Percentiles rank a stretch among this genome's conserved stretches.
phyloP scores from a whole-genome alignment of 1,284 basidiomycete species.

The Puccinia hordei region DNA sequence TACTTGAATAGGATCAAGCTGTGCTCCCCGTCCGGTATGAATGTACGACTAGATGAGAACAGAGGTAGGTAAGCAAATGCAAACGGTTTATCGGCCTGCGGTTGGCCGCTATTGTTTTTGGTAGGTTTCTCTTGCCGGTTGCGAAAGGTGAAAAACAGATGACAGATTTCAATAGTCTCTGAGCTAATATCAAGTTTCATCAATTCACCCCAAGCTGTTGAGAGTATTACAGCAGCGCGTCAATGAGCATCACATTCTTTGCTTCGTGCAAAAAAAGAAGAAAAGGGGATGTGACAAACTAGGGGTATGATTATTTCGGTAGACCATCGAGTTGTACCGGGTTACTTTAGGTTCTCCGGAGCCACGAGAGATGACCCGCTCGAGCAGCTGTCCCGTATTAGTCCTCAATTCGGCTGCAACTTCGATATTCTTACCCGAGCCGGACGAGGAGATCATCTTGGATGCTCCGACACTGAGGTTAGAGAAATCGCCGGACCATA shows the following conservation, averaged over 20 bases:
- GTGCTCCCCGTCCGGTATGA: constrained; percentile 88
- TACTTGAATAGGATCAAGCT: constrained; percentile 76
- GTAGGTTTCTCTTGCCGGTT: constrained; percentile 64
- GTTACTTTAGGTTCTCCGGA: constrained; percentile 78
- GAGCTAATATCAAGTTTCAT: constrained; percentile 79
- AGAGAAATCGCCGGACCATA: constrained; percentile 51
- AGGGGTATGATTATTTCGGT: constrained; percentile 64
- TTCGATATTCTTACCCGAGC: constrained; percentile 69
- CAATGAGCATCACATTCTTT: not conserved
- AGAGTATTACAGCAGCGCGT: too few relatives aligned
- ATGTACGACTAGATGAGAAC: constrained; percentile 74
- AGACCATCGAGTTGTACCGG: constrained; percentile 86
- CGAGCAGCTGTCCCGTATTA: constrained; percentile 71
- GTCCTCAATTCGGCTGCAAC: constrained; percentile 86
- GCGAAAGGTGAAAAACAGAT: constrained; percentile 91
- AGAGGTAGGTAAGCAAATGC: constrained; percentile 91
- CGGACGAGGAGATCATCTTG: constrained; percentile 49
- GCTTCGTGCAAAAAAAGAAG: not conserved
- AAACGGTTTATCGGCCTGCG: constrained; percentile 72
- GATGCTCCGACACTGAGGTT: constrained; percentile 40
- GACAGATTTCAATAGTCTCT: constrained; percentile 74
- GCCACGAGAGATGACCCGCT: constrained; percentile 77
- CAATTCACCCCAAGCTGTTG: constrained; percentile 86
- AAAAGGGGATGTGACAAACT: constrained; percentile 52
- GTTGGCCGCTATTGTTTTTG: constrained; percentile 59